Conservation (phyloP, 768 basidiomycete species). For the Gyrodon lividus region DNA sequence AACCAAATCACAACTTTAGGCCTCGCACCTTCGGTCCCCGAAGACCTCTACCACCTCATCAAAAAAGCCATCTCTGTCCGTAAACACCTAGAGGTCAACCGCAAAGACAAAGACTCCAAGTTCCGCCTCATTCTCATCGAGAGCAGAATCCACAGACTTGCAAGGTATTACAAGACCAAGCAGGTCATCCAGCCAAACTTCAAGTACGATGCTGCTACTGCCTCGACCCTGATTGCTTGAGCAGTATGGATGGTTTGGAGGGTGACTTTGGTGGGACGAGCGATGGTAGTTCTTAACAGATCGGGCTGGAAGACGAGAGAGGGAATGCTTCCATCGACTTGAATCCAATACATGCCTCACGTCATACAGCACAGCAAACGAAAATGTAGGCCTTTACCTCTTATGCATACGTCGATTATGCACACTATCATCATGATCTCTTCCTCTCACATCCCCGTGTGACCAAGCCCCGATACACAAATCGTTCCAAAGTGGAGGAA, state of each 20-base stretch:
- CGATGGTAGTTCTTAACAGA: background rate
- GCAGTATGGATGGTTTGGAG: background rate
- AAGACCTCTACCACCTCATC: conserved; percentile 99
- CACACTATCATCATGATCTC: conserved; percentile 1
- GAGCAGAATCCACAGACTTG: conserved; percentile 97
- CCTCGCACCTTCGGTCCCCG: conserved; percentile 95
- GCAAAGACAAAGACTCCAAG: conserved; percentile 98
- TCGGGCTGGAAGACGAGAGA: background rate
- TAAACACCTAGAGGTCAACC: conserved; percentile 97
- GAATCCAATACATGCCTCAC: conserved; percentile 6
- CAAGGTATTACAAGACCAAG: conserved; percentile 98
- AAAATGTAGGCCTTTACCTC: conserved; percentile 22
- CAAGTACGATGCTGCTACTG: conserved; percentile 97
- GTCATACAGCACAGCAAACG: conserved; percentile 8
- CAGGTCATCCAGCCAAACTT: conserved; percentile 97
- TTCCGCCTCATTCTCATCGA: conserved; percentile 98
- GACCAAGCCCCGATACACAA: too few species aligned
- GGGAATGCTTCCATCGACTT: background rate
- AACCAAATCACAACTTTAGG: conserved; percentile 44
- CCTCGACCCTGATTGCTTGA: conserved; percentile 87
- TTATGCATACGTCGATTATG: conserved; percentile 19
- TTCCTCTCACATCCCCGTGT: background rate
- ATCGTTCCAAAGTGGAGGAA: too few species aligned
- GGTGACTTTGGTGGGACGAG: background rate
- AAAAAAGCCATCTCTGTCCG: conserved; percentile 99